phyloP scores from a whole-genome alignment of 768 basidiomycete genomes.

The Strobilomyces echinocephalus region DNA sequence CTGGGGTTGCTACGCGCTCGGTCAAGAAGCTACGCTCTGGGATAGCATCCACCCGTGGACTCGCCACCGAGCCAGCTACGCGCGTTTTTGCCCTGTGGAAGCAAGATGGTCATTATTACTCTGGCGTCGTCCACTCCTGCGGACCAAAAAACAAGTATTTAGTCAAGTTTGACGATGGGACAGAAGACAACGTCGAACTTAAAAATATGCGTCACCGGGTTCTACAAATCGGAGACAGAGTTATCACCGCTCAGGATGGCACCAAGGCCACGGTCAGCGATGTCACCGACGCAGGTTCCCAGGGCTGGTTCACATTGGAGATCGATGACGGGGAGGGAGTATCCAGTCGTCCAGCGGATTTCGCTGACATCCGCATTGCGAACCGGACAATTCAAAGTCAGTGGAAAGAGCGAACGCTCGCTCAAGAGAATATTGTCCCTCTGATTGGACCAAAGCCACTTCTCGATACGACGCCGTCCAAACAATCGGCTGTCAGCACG shows the following conservation, averaged over 20 bases:
- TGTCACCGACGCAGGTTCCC: conserved; percentile 28
- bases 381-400: conserved; percentile 43
- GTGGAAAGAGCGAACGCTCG: conserved; percentile 54
- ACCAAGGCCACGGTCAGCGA: conserved; percentile 30
- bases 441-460: conserved; percentile 33
- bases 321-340: conserved; percentile 35
- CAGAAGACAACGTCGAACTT: conserved; percentile 42
- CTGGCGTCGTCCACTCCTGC: conserved; percentile 48
- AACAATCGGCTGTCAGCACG: conserved; percentile 37
- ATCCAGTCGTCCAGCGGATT: conserved; percentile 23
- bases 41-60: conserved; percentile 21
- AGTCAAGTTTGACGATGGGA: conserved; percentile 67
- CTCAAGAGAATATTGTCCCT: conserved; percentile 40
- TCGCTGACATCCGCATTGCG: conserved; percentile 46
- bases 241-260: conserved; percentile 35
- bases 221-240: conserved; percentile 52
- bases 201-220: conserved; percentile 51
- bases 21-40: conserved; percentile 39
- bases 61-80: conserved; percentile 33
- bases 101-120: conserved; percentile 53
- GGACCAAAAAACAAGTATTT: conserved; percentile 33
- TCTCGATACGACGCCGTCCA: conserved; percentile 46
- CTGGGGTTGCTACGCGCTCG: conserved; percentile 31
- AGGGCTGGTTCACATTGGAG: conserved; percentile 33
- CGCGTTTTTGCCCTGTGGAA: conserved; percentile 72